A percentile compares a stretch with the other conserved stretches of the same genome.
These are phyloP conservation scores for Geranium incanum DNA, from an alignment of 441 rosid species.

Conservation along the genomic window DNA sequence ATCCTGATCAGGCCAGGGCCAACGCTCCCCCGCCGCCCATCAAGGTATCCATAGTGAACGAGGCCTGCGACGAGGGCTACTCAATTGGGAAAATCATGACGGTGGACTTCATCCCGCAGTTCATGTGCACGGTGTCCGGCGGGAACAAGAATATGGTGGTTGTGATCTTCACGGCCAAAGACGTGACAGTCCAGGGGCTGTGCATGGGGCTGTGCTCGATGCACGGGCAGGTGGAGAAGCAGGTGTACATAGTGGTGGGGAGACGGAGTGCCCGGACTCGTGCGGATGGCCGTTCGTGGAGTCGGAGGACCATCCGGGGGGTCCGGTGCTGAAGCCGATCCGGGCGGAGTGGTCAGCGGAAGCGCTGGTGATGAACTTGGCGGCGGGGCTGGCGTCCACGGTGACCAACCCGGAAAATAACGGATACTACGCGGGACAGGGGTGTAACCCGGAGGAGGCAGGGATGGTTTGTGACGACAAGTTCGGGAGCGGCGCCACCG, in stretches of 20 bases:
- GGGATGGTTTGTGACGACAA: not conserved
- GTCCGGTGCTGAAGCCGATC: not conserved
- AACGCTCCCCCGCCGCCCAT: slow-evolving; percentile 15
- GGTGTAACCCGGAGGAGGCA: not conserved
- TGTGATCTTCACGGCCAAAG: slow-evolving; percentile 35
- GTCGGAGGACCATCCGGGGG: not conserved
- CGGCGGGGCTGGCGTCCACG: not conserved
- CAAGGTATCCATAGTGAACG: slow-evolving; percentile 31
- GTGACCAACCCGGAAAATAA: not conserved
- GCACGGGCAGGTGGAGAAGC: slow-evolving; percentile 26
- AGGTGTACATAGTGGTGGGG: slow-evolving; percentile 47
- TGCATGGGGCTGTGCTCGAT: slow-evolving; percentile 43
- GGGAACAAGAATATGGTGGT: slow-evolving; percentile 27
- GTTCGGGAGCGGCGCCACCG: not conserved
- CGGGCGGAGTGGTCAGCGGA: not conserved
- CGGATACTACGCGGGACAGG: not conserved
- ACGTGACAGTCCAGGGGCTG: slow-evolving; percentile 44
- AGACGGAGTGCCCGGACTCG: slow-evolving; percentile 46
- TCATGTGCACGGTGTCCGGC: slow-evolving; percentile 22
- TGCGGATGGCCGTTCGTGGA: slow-evolving; percentile 56
- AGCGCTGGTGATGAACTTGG: not conserved
- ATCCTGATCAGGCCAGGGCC: slow-evolving; percentile 17
- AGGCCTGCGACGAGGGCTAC: slow-evolving; percentile 26
- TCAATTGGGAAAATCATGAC: slow-evolving; percentile 39
- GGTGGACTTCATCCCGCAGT: slow-evolving; percentile 19